phyloP scores from a whole-genome alignment of 768 basidiomycete species.

The Inosperma sp. region DNA sequence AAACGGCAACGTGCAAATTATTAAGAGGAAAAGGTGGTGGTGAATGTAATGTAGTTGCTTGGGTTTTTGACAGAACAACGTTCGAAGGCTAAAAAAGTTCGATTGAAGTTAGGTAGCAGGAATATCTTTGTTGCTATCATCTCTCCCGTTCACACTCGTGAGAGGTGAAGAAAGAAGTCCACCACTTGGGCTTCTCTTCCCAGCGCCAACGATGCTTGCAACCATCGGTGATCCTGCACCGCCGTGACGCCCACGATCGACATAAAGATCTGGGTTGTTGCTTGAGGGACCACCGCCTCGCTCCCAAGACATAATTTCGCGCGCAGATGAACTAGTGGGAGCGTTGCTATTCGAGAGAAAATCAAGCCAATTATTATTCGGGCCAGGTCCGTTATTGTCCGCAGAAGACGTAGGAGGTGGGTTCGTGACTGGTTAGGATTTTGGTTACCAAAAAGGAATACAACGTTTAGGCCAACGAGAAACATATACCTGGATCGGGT shows the following conservation, averaged over 20 bases:
- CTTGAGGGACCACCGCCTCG: conserved; percentile 19
- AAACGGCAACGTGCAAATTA: too few relatives aligned
- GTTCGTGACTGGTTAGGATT: conserved; percentile 12
- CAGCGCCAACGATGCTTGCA: not conserved
- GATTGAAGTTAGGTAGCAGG: not conserved
- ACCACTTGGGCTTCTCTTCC: conserved; percentile 9
- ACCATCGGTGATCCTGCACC: conserved; percentile 7
- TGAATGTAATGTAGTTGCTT: too few relatives aligned
- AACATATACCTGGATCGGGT: not conserved
- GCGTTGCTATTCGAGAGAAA: conserved; percentile 25
- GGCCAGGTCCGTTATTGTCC: conserved; percentile 11
- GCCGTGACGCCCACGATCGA: conserved; percentile 5
- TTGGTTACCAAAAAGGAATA: not conserved
- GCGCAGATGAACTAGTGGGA: conserved; percentile 8
- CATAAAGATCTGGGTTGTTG: not conserved
- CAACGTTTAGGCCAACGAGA: not conserved
- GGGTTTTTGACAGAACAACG: not conserved
- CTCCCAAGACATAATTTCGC: conserved; percentile 30
- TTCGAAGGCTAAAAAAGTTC: too few relatives aligned
- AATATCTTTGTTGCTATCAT: conserved; percentile 7
- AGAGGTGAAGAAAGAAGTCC: conserved; percentile 8
- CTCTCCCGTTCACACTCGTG: conserved; percentile 1
- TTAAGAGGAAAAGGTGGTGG: too few relatives aligned
- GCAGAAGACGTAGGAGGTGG: conserved; percentile 15
- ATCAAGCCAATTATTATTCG: conserved; percentile 28